These are phyloP conservation scores for Diaporthe ampelina DNA, from an alignment of 2,329 filamentous ascomycete species.

Conservation along the genomic window DNA sequence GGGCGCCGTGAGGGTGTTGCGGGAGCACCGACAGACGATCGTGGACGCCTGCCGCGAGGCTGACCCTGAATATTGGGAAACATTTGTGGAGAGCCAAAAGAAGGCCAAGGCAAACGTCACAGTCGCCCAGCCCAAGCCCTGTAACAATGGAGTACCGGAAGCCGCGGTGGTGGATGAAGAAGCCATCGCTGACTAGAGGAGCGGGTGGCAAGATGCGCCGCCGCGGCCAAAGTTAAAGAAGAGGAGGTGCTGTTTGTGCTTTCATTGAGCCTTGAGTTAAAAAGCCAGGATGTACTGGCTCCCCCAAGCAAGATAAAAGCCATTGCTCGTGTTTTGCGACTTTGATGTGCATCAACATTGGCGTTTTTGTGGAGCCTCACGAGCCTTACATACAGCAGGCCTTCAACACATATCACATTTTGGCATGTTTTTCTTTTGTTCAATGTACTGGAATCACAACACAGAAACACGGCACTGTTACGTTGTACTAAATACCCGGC, in stretches of 20 bases:
- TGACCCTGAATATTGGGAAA: slow-evolving; percentile 76
- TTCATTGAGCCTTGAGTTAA: slow-evolving; percentile 15
- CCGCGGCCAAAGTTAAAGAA: not conserved
- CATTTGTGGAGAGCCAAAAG: slow-evolving; percentile 73
- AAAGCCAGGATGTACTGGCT: slow-evolving; percentile 6
- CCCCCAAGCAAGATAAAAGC: slow-evolving; percentile 4
- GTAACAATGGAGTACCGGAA: not conserved
- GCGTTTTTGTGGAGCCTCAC: slow-evolving; percentile 9
- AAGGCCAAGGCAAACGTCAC: slow-evolving; percentile 69
- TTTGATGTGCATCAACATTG: slow-evolving; percentile 27
- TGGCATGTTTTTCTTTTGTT: not conserved
- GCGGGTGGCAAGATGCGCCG: not conserved
- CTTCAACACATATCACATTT: not conserved
- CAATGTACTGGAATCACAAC: slow-evolving; percentile 6
- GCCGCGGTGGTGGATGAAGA: slow-evolving; percentile 25
- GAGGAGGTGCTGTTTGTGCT: slow-evolving; percentile 11
- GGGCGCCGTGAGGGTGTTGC: slow-evolving; percentile 73
- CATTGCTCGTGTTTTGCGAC: slow-evolving; percentile 7
- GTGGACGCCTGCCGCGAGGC: slow-evolving; percentile 65
- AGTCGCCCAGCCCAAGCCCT: slow-evolving; percentile 43
- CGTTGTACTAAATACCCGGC: slow-evolving; percentile 21
- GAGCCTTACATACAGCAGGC: slow-evolving; percentile 4
- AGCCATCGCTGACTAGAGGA: slow-evolving; percentile 22
- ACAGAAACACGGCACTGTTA: not conserved
- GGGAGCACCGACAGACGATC: slow-evolving; percentile 68